These are phyloP conservation scores for Coemansia sp. DNA, from an alignment of 192 early-diverging fungal species.

Conservation along the genomic window DNA sequence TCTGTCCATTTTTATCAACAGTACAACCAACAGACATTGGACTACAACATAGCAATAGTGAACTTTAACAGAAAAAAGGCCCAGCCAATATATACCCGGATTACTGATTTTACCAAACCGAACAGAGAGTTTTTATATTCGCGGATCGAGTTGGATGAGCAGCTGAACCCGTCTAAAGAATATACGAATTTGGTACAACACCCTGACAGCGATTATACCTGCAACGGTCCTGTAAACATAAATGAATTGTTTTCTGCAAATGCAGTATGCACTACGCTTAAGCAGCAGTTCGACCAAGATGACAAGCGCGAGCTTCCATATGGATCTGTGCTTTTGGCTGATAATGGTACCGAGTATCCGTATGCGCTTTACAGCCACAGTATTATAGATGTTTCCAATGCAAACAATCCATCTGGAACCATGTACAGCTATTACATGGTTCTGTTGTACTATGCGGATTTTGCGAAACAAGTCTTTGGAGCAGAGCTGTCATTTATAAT, in stretches of 20 bases:
- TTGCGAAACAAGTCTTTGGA: not conserved
- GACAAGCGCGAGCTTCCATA: not conserved
- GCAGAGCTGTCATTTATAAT: not conserved
- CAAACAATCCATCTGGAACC: not conserved
- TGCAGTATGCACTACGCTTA: not conserved
- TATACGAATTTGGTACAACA: not conserved
- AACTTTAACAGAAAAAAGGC: not conserved
- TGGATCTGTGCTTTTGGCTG: not conserved
- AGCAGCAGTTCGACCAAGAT: not conserved
- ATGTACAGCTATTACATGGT: slow-evolving; percentile 7
- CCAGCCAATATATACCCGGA: not conserved
- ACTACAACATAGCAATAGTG: slow-evolving; percentile 1
- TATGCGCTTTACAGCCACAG: slow-evolving; percentile 7
- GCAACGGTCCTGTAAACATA: not conserved
- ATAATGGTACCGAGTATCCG: not conserved
- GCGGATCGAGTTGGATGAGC: not conserved
- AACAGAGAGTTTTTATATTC: not conserved
- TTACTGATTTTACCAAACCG: not conserved
- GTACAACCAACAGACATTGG: not conserved
- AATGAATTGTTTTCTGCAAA: not conserved
- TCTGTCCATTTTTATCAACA: not conserved
- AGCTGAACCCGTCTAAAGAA: not conserved
- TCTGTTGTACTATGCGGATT: not conserved
- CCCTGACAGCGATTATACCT: not conserved
- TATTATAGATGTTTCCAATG: not conserved